phyloP scores from a whole-genome alignment of 768 basidiomycete genomes.

The Psilocybe azurescens region DNA sequence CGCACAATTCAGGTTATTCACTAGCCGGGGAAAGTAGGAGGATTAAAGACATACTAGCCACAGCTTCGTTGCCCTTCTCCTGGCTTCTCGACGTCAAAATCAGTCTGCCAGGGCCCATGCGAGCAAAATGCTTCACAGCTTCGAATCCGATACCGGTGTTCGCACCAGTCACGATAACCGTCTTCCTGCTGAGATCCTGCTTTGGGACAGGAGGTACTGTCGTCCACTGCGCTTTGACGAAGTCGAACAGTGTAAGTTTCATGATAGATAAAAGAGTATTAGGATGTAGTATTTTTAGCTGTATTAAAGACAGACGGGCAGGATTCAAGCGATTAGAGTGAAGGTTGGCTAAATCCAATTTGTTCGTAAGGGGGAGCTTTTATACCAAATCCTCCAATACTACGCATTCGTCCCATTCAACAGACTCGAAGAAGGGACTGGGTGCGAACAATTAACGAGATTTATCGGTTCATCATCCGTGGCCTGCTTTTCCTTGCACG shows the following conservation, averaged over 20 bases:
- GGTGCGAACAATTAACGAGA: no score
- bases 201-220: constrained; percentile 33
- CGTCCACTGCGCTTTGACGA: constrained; percentile 26
- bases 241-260: constrained; percentile 21
- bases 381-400: no score
- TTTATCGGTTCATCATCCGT: no score
- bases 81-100: constrained; percentile 44
- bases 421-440: no score
- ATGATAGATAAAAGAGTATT: constrained; percentile 3
- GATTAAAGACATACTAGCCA: constrained; percentile 33
- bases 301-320: no score
- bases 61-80: constrained; percentile 39
- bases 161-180: constrained; percentile 53
- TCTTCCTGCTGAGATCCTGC: constrained; percentile 47
- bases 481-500: no score
- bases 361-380: no score
- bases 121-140: constrained; percentile 48
- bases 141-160: constrained; percentile 59
- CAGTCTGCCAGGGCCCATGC: constrained; percentile 45
- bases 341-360: no score
- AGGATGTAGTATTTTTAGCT: no score
- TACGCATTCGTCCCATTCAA: no score
- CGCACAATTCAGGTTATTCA: background rate
- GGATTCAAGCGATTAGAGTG: no score
- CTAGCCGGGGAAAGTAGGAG: background rate